Percentiles rank a stretch among this genome's conserved stretches.
Conservation (phyloP, 495 filamentous ascomycete genomes). For the Zalerion maritima region DNA sequence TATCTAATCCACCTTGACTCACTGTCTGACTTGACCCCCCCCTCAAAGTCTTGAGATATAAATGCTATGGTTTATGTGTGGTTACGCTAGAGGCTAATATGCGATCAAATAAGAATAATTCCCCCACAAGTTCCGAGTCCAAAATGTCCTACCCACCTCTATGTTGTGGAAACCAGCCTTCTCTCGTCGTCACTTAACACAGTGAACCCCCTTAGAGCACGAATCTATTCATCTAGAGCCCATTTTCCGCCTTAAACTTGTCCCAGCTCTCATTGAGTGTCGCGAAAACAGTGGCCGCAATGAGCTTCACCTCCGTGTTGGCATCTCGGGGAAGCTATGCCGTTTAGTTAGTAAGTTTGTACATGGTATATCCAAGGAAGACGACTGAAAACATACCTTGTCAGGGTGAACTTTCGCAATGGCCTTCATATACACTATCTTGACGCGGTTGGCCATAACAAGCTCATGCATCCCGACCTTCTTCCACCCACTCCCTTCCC, state of each 20-base stretch:
- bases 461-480: conserved; percentile 89
- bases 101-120: too few relatives aligned
- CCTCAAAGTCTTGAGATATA: too few relatives aligned
- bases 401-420: conserved; percentile 98
- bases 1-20: too few relatives aligned
- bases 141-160: too few relatives aligned
- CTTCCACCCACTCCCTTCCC: conserved; percentile 89
- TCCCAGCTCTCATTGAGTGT: conserved; percentile 97
- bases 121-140: too few relatives aligned
- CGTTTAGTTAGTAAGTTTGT: conserved; percentile 8
- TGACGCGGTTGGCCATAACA: conserved; percentile 80
- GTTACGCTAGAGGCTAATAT: too few relatives aligned
- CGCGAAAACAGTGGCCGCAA: conserved; percentile 79
- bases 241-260: conserved; percentile 88
- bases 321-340: conserved; percentile 68
- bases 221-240: conserved; percentile 43
- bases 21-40: too few relatives aligned
- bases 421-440: conserved; percentile 96
- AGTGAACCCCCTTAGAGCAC: too few relatives aligned
- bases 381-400: conserved; percentile 51
- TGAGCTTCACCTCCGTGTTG: conserved; percentile 88
- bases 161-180: too few relatives aligned
- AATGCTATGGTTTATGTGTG: too few relatives aligned
- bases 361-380: conserved; percentile 3
- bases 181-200: too few relatives aligned